These are phyloP conservation scores for Geotrichum ghanense DNA, from an alignment of 805 yeast genomes.

Conservation along the genomic window DNA sequence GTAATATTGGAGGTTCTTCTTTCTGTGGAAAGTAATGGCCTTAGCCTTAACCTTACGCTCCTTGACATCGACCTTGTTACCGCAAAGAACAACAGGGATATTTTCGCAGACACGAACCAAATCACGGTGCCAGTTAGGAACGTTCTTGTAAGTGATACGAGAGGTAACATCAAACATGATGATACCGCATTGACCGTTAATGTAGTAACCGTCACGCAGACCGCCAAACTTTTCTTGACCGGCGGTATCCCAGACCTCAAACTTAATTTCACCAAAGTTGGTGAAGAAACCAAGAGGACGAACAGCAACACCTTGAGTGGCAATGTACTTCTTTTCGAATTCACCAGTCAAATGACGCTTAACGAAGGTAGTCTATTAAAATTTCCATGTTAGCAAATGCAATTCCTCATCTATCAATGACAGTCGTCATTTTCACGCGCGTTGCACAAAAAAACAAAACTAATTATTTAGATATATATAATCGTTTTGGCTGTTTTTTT, in stretches of 20 bases:
- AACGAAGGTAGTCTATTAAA: conserved; percentile 79
- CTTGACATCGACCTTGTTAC: conserved; percentile 99
- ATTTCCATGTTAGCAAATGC: too few relatives aligned
- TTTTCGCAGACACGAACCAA: conserved; percentile 99
- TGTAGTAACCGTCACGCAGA: conserved; percentile 98
- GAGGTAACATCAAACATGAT: conserved; percentile 99
- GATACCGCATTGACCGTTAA: conserved; percentile 99
- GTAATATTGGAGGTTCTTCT: conserved; percentile 98
- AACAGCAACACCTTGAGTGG: conserved; percentile 98
- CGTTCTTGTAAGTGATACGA: conserved; percentile 98
- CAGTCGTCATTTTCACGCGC: too few relatives aligned
- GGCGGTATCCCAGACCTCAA: conserved; percentile 99
- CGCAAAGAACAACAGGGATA: conserved; percentile 97
- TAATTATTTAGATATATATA: neutral
- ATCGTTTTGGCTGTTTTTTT: neutral
- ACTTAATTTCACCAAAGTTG: conserved; percentile 96
- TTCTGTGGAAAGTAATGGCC: conserved; percentile 99
- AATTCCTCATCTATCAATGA: too few relatives aligned
- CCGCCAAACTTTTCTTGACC: conserved; percentile 99
- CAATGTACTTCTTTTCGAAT: conserved; percentile 97
- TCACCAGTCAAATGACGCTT: conserved; percentile 99
- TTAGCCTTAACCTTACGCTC: conserved; percentile 99
- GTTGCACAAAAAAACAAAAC: neutral
- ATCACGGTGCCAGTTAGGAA: conserved; percentile 99
- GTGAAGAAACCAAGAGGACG: conserved; percentile 98